These are phyloP conservation scores for Colletotrichum noveboracense DNA, from an alignment of 2,329 filamentous ascomycete species.

Conservation along the genomic window DNA sequence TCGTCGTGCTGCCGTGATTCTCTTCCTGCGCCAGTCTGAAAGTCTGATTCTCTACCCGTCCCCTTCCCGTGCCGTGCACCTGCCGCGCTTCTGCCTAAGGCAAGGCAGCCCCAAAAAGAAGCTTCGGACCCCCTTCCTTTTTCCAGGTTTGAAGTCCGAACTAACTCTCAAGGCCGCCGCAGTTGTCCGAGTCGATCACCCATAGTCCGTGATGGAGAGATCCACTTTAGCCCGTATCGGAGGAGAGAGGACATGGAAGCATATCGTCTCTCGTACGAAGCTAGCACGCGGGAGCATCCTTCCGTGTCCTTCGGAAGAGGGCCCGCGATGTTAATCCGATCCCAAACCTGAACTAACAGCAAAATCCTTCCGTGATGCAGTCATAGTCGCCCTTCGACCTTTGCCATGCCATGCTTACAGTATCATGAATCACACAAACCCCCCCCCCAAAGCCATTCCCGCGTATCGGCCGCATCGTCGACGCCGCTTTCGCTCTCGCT, in stretches of 20 bases:
- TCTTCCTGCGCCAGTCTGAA: background rate
- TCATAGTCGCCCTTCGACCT: background rate
- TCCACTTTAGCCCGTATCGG: background rate
- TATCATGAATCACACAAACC: background rate
- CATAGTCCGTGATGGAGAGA: background rate
- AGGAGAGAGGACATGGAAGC: background rate
- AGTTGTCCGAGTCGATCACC: background rate
- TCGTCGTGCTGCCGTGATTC: background rate
- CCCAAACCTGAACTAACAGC: background rate
- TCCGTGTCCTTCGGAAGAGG: background rate
- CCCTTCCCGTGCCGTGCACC: background rate
- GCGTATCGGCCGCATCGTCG: background rate
- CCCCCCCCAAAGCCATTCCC: background rate
- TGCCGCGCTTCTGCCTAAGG: background rate
- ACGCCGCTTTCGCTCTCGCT: background rate
- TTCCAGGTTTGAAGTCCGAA: background rate
- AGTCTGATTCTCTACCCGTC: background rate
- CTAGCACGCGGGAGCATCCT: background rate
- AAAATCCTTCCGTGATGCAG: background rate
- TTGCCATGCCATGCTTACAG: background rate
- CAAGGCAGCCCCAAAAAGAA: background rate
- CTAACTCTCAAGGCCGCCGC: background rate
- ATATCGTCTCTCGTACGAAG: background rate
- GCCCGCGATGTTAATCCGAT: no score
- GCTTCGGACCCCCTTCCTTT: background rate